Evolutionary conservation across 1,139 yeast genomes (phyloP).

Genomic region (Arxiozyma telluris): DNA sequence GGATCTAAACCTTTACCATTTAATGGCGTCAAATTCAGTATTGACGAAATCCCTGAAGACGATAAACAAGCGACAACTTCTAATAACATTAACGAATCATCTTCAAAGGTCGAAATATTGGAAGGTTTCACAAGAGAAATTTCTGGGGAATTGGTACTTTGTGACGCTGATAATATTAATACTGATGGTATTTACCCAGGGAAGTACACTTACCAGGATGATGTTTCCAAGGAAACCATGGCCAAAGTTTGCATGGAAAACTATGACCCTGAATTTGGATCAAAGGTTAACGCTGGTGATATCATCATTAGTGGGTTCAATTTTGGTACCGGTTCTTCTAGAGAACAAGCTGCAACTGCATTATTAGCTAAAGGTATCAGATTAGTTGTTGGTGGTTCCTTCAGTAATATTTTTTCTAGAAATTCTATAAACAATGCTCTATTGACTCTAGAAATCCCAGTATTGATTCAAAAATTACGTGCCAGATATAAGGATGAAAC

Average conservation of each 20-base stretch:
- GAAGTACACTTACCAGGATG: constrained; percentile 96
- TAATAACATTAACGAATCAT: constrained; percentile 19
- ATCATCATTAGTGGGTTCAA: constrained; percentile 87
- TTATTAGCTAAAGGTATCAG: constrained; percentile 89
- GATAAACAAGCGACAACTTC: constrained; percentile 30
- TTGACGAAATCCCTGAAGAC: constrained; percentile 33
- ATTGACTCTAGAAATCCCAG: constrained; percentile 87
- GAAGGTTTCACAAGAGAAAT: constrained; percentile 86
- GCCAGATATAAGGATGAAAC: constrained; percentile 45
- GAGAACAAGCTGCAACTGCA: constrained; percentile 98
- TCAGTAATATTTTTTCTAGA: constrained; percentile 89
- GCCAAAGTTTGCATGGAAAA: constrained; percentile 99
- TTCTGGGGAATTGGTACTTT: constrained; percentile 82
- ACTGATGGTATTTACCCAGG: constrained; percentile 99
- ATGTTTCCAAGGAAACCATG: constrained; percentile 88
- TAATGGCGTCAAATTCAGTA: constrained; percentile 24
- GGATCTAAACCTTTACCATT: constrained; percentile 35
- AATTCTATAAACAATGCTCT: constrained; percentile 94
- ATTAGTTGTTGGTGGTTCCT: constrained; percentile 91
- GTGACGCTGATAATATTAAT: constrained; percentile 96
- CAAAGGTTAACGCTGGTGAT: constrained; percentile 78
- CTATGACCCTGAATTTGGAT: constrained; percentile 79
- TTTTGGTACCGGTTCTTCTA: constrained; percentile 97
- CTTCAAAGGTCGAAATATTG: constrained; percentile 49
- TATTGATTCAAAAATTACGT: constrained; percentile 66